Evolutionary conservation across 345 rosid genomes (phyloP), one percentile per base, ranked within the genome.

Genomic region (Boechera divaricarpa): DNA sequence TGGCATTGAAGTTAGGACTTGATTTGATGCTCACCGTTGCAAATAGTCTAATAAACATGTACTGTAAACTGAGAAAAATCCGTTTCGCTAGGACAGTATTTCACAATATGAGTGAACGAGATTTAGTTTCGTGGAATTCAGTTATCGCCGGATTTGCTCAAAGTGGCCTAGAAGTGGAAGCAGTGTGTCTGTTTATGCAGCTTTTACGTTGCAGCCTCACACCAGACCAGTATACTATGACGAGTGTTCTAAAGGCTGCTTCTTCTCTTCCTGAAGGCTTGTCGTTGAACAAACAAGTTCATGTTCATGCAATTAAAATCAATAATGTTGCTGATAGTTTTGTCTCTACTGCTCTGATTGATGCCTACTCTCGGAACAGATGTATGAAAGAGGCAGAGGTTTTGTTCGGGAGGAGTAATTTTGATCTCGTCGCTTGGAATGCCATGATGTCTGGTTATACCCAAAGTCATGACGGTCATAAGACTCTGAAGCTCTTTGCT

Each of bases 51-150:
- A 75, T 86, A 63, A 86, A 83, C 57, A 79, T 85, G 85, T 85
- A 86, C 58, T 85, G 88, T 44, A 88, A 85, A 70, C 63, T 82
- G 77, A 85, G 86, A 48, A 77, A 38, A 8, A 10, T 69, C 6
- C 16, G 51, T 38, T 76, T 73, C 0, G 79, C 90, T 45, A 61
- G 61, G 48, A 70, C 64, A 71, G 79, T 83, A 33, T 88, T 83
- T 80, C 5, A 54, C 29, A 42, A 32, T 44, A 85, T 86, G 92
- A 69, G 75, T 45, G 86, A 85, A 57, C 21, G 81, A 61, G 89
- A 88, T 83, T 81, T 88, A 73, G 78, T 88, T 58, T 82, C 92
- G 26, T 88, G 92, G 90, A 88, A 86, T 70, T 88, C 92, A 5
- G 72, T 88, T 76, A 83, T 88, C 47, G 82, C 85, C 4, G 72